Base-by-base conservation (phyloP, 225 moss, liverwort and hornwort genomes). In the Straminergon stramineum region DNA sequence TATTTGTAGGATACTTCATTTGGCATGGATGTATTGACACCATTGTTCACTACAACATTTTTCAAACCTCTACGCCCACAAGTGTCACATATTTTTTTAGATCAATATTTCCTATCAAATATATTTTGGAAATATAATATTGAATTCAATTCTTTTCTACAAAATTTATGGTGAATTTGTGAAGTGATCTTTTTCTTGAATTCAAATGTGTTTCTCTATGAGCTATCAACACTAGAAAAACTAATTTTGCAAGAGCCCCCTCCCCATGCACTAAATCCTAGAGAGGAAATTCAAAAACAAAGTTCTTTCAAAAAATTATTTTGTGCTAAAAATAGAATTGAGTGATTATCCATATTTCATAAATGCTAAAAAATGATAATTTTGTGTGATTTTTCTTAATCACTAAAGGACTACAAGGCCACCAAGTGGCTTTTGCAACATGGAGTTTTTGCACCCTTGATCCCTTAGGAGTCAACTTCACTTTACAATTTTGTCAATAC, bases 311-410 rank as follows among this genome's bases (percentile, higher is more conserved):
- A 3, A 9, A 6, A 68, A 37, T 6, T 18, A 3, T 20, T 11
- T 1, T 8, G 5, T 20, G 6, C 0, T 20, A 37, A 6, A 68
- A 37, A 68, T 37, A 68, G 10, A 28, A 74, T 30, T 0, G 0
- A 41, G 9, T 71, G 16, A 26, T 43, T 43, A 16, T 43, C 0
- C 5, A 27, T 26, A 9, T 43, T 45, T 74, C 1, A 0, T 5
- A 30, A 28, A 10, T 28, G 6, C 28, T 74, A 26, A 11, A 70
- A 70, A 70, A 39, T 14, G 8, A 23, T 1, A 14, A n/a, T n/a
- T 21, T 13, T 21, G 7, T 12, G 37, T 21, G 21, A 35, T 68
- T 70, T 67, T 35, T 10, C 66, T 48, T 48, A 48, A 48, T 10
- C 48, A 9, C 48, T 48, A 48, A 48, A 48, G 48, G 9, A 48